Evolutionary conservation across 2,329 filamentous ascomycete species (phyloP).

Genomic region (Botrytis porri): DNA sequence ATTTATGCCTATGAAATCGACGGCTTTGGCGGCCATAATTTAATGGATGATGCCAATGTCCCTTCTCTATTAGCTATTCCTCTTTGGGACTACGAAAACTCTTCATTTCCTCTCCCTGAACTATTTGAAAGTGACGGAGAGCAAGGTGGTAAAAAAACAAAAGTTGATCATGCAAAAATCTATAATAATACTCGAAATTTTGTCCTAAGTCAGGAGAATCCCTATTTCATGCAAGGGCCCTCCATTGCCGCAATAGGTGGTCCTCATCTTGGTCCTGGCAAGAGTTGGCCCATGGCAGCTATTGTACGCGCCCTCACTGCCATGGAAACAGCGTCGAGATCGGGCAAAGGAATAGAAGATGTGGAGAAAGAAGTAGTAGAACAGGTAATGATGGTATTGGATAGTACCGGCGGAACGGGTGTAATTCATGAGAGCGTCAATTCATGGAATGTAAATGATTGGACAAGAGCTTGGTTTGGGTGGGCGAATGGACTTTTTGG

Average conservation of each 20-base stretch:
- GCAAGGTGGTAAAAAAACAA: not conserved
- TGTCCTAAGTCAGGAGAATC: constrained; percentile 73
- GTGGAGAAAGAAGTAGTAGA: constrained; percentile 34
- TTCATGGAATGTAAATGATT: constrained; percentile 42
- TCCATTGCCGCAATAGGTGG: constrained; percentile 68
- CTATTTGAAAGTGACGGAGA: constrained; percentile 21
- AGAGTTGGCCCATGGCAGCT: constrained; percentile 54
- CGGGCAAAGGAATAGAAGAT: constrained; percentile 10
- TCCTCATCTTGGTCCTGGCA: constrained; percentile 59
- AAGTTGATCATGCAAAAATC: constrained; percentile 51
- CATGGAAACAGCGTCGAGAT: constrained; percentile 27
- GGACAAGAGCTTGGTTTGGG: constrained; percentile 59
- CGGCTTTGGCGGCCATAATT: constrained; percentile 53
- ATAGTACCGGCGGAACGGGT: constrained; percentile 36
- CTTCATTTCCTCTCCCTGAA: constrained; percentile 28
- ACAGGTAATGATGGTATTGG: constrained; percentile 32
- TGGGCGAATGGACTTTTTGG: constrained; percentile 62
- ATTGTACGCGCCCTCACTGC: constrained; percentile 51
- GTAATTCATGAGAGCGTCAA: constrained; percentile 50
- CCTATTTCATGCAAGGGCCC: constrained; percentile 60
- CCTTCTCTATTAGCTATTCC: constrained; percentile 64
- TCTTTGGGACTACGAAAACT: constrained; percentile 53
- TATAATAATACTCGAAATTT: constrained; percentile 80
- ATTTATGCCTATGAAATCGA: constrained; percentile 79
- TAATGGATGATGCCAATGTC: constrained; percentile 74